Conservation (phyloP, 73 alveolate genomes). For the Symbiodinium natans region DNA sequence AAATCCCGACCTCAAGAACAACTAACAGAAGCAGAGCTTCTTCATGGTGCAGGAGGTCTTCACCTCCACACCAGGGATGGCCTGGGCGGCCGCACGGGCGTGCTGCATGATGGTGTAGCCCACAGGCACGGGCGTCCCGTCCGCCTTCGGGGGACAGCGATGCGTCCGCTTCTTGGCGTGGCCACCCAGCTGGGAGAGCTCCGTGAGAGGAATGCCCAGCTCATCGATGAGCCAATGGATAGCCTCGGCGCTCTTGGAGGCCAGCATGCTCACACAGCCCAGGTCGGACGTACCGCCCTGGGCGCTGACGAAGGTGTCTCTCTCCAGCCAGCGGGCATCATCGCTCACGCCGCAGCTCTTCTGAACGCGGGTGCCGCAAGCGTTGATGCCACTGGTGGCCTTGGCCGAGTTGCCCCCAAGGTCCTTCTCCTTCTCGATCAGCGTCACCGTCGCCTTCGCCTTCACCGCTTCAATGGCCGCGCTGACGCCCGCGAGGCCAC, state of each 20-base stretch:
- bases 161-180: constrained; percentile 9
- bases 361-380: neutral
- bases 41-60: neutral
- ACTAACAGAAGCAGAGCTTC: neutral
- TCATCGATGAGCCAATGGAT: neutral
- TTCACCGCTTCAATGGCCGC: constrained; percentile 23
- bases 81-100: neutral
- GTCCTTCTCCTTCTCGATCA: constrained; percentile 2
- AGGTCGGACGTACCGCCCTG: neutral
- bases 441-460: neutral
- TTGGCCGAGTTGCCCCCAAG: neutral
- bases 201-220: neutral
- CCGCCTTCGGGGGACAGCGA: neutral
- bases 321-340: neutral
- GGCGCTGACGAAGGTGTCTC: neutral
- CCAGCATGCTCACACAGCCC: neutral
- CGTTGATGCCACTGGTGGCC: neutral
- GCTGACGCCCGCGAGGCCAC: constrained; percentile 46
- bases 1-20: no score
- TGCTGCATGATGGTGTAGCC: constrained; percentile 15
- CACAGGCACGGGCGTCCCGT: neutral
- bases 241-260: neutral
- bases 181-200: neutral
- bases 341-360: neutral
- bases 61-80: neutral